A percentile compares a stretch with the other conserved stretches of the same genome.
These are phyloP conservation scores for Spathaspora sp. DNA, from an alignment of 805 yeast species.

Conservation along the genomic window DNA sequence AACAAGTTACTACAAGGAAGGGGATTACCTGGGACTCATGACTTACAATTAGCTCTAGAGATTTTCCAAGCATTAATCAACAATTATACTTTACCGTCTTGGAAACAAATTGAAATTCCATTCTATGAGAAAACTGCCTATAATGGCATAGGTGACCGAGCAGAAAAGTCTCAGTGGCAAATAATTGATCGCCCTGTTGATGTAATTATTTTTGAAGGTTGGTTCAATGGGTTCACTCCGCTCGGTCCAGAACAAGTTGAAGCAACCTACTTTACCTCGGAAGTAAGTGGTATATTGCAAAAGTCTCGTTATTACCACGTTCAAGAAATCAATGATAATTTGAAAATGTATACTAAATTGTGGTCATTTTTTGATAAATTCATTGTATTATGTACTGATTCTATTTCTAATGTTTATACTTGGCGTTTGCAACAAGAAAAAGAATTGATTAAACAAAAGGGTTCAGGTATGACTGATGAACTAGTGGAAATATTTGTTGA, in stretches of 20 bases:
- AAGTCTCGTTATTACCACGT: conserved; percentile 24
- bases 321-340: conserved; percentile 46
- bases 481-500: conserved; percentile 69
- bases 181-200: conserved; percentile 40
- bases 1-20: conserved; percentile 69
- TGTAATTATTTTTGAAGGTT: conserved; percentile 82
- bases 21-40: conserved; percentile 95
- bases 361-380: conserved; percentile 62
- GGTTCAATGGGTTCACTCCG: conserved; percentile 78
- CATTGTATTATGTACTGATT: conserved; percentile 57
- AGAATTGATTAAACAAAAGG: conserved; percentile 46
- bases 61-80: conserved; percentile 32
- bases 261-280: conserved; percentile 15
- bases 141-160: conserved; percentile 78
- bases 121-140: conserved; percentile 72
- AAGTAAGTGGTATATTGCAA: conserved; percentile 15
- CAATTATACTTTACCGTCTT: background rate
- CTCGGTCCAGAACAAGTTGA: conserved; percentile 19
- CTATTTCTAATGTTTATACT: conserved; percentile 57
- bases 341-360: conserved; percentile 48
- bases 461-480: conserved; percentile 76
- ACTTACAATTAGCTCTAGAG: conserved; percentile 42
- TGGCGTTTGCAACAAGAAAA: conserved; percentile 86
- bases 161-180: conserved; percentile 36
- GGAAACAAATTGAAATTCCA: conserved; percentile 42